phyloP scores from a whole-genome alignment of 306 rosid species.

The Trifolium subterraneum region DNA sequence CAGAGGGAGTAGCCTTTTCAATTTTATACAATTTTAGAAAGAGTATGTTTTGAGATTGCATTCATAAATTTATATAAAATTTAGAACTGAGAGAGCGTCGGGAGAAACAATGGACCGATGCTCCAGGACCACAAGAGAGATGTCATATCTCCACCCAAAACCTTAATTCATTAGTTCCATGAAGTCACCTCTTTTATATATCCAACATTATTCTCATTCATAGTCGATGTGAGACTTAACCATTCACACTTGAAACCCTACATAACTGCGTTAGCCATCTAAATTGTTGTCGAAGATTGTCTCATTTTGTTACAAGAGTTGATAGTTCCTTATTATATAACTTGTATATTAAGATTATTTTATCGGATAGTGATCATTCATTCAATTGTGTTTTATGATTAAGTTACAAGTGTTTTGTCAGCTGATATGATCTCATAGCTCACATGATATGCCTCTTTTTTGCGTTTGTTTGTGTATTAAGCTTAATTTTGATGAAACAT shows the following conservation, averaged over 20 bases:
- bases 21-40: background rate
- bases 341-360: background rate
- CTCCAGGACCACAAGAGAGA: too few relatives aligned
- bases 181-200: too few relatives aligned
- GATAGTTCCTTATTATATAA: background rate
- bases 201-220: too few relatives aligned
- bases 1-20: too few relatives aligned
- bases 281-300: background rate
- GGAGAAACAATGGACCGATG: too few relatives aligned
- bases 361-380: background rate
- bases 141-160: too few relatives aligned
- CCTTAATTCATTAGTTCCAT: too few relatives aligned
- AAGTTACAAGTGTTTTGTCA: background rate
- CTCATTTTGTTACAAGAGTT: background rate
- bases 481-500: background rate
- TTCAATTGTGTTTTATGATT: background rate
- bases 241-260: too few relatives aligned
- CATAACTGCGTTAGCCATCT: background rate
- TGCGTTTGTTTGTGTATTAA: constrained; percentile 1
- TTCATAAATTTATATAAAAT: background rate
- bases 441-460: background rate
- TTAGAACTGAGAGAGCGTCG: too few relatives aligned
- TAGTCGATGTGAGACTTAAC: too few relatives aligned
- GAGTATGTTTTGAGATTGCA: background rate
- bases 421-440: background rate